A percentile compares a stretch with the other conserved stretches of the same genome.
These are phyloP conservation scores for Eimeria maxima DNA, from an alignment of 169 alveolate genomes.

Conservation along the genomic window DNA sequence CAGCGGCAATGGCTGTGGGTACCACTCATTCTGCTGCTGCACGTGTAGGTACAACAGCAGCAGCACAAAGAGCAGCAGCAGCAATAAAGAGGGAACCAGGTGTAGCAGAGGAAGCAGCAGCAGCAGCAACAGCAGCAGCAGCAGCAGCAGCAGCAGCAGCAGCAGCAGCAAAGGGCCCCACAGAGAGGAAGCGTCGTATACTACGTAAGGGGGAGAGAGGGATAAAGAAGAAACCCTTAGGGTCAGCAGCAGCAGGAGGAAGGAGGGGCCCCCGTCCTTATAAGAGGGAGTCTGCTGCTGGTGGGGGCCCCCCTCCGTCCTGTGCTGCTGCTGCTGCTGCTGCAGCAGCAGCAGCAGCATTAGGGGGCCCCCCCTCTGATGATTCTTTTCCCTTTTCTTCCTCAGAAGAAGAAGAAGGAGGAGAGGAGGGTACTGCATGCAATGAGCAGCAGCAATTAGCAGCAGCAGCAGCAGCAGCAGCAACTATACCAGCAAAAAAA, in stretches of 20 bases:
- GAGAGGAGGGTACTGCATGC: constrained; percentile 20
- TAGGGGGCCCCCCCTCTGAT: not conserved
- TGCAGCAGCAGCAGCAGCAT: too few species aligned
- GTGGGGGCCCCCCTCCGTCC: not conserved
- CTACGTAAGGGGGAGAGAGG: not conserved
- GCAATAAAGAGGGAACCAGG: too few species aligned
- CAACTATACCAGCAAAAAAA: constrained; percentile 75
- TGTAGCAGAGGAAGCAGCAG: not conserved
- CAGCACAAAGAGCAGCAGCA: not conserved
- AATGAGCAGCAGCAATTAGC: constrained; percentile 33
- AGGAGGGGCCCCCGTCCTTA: too few species aligned
- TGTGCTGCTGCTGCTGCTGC: too few species aligned
- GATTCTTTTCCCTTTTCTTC: not conserved
- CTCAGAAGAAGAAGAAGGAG: not conserved
- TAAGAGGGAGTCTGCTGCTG: not conserved
- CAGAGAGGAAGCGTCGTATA: not conserved
- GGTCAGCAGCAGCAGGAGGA: not conserved
- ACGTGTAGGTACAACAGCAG: not conserved
- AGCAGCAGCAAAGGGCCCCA: not conserved
- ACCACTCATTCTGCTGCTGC: not conserved
- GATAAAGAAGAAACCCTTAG: not conserved
- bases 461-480: constrained; percentile 83
- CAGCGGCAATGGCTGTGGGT: not conserved
- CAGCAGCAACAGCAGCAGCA: not conserved
- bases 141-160: not conserved